Evolutionary conservation across 78 protist genomes (phyloP), one percentile per base, ranked within the genome.

Genomic region (Neovahlkampfia damariscottae): DNA sequence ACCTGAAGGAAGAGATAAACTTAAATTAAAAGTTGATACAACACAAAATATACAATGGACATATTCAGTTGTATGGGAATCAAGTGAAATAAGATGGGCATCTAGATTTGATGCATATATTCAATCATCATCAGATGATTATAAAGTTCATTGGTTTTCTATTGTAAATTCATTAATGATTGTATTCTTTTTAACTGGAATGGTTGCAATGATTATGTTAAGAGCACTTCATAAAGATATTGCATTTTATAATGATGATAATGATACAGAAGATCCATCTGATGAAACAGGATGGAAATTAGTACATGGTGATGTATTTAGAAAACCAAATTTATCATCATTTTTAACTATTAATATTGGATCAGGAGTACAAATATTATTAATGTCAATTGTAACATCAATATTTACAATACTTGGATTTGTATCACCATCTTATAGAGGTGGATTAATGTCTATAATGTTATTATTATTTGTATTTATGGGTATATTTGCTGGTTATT

Each of bases 281-380:
- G 95, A 94, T 30, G 99, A 94, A 70, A 83, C 85, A 0, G 98
- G 99, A 8, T 96, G 99, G 99, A 96, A 96, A 90, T 88, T 93
- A 27, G 93, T 95, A 10, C 94, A 94, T 82, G 95, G 91, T 9
- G 98, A 96, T 58, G 98, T 96, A 3, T 92, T 96, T 80, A 82
- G 99, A 28, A 90, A 97, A 3, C 99, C 99, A 1, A 34, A 38
- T 8, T 71, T 70, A 34, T 82, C 87, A 58, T 32, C 69, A 78
- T 73, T 94, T 70, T 88, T 94, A 1, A 74, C 93, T 2, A 90
- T 79, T 9, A 67, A 78, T 69, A 79, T 85, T 32, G 98, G 98
- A 40, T 70, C 85, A 35, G 98, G 98, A 41, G 76, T 80, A 10
- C 98, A 94, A 67, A 39, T 94, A 5, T 69, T 87, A 8, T 83